Evolutionary conservation across 371 early-diverging fungal genomes (phyloP).

Genomic region (Cokeromyces recurvatus): DNA sequence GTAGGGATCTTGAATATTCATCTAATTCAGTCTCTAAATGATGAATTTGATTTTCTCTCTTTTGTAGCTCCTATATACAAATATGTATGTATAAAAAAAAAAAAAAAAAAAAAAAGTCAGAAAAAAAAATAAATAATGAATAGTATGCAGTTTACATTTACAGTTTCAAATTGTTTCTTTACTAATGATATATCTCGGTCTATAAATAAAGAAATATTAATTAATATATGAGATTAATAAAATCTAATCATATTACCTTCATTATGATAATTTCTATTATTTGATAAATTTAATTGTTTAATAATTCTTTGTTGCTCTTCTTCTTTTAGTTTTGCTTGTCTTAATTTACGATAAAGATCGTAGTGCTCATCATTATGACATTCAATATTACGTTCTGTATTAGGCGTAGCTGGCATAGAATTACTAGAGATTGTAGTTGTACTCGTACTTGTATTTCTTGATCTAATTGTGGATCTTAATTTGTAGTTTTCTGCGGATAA

Average conservation of each 20-base stretch:
- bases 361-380: neutral
- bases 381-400: too few species aligned
- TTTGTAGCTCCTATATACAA: too few species aligned
- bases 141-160: neutral
- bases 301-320: conserved; percentile 32
- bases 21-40: conserved; percentile 22
- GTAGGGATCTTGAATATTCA: conserved; percentile 18
- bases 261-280: neutral
- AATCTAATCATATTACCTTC: too few species aligned
- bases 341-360: conserved; percentile 6
- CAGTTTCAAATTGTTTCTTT: conserved; percentile 5
- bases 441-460: conserved; percentile 11
- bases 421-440: conserved; percentile 2
- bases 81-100: too few species aligned
- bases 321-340: conserved; percentile 29
- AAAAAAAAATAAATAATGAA: neutral
- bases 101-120: too few species aligned
- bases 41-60: conserved; percentile 34
- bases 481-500: conserved; percentile 31
- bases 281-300: conserved; percentile 5
- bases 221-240: too few species aligned
- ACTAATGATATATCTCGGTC: neutral
- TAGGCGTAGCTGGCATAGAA: neutral
- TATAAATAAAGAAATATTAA: too few species aligned
- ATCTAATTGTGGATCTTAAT: conserved; percentile 20